Base-by-base conservation (phyloP, 2,329 filamentous ascomycete species). In the Beauveria rudraprayagi region DNA sequence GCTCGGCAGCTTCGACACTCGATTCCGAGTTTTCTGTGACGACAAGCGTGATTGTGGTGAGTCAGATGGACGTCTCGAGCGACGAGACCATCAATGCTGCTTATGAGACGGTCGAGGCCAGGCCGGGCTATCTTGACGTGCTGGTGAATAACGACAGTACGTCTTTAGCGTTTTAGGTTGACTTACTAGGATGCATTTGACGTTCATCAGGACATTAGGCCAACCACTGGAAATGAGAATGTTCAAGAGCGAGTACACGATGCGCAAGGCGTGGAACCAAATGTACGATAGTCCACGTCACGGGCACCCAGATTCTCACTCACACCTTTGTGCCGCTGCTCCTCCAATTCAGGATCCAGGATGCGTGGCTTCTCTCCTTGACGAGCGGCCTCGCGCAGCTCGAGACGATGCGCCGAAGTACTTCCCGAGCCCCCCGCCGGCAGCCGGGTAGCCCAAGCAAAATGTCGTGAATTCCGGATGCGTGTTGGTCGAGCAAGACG, bases 301-400 rank as follows among this genome's bases (percentile, higher is more conserved):
- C 77, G 0, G 75, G 80, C 11, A 0, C 72, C 77, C 24, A 59
- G 9, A 19, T 71, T 77, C 41, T 64, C 11, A 79, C 78, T 0
- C 65, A 70, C 4, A 69, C 69, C 0, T 74, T 78, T 61, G 62
- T 70, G 11, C 80, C 80, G 0, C 69, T 84, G 0, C 73, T 84
- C 0, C 69, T 83, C 11, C 62, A 60, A 14, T 66, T 75, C 0
- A 28, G 9, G 19, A 47, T 24, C 47, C 16, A 50, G 46, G 71
- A 77, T 48, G 78, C 78, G 1, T 70, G 78, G 3, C 67, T 82
- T 58, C 61, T 80, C 16, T 83, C 82, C 70, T 65, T 82, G 30
- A 76, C 79, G 1, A 77, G 74, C 57, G 77, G 77, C 1, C 70
- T 75, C 3, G 72, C 72, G 0, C 67, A 78, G 4, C 52, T 69